Percentiles rank a stretch among this genome's conserved stretches.
Evolutionary conservation across 2,329 filamentous ascomycete species (phyloP).

Genomic region (Aspergillus sp.): DNA sequence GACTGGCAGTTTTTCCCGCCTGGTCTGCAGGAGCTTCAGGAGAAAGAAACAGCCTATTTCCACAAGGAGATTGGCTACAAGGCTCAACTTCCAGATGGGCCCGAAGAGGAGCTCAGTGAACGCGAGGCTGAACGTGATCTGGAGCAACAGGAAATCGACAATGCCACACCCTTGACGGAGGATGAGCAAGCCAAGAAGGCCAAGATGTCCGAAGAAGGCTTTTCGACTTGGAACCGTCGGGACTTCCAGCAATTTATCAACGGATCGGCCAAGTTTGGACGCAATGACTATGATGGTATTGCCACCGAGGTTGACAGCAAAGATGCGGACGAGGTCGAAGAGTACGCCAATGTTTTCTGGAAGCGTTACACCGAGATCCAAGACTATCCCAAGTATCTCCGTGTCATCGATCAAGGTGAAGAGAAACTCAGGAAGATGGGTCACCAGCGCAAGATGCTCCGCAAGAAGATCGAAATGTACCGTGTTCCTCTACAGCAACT

Average conservation of each 20-base stretch:
- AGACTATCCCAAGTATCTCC: conserved; percentile 83
- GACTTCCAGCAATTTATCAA: conserved; percentile 99
- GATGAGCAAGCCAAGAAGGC: conserved; percentile 85
- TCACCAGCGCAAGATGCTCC: conserved; percentile 85
- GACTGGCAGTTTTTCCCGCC: conserved; percentile 97
- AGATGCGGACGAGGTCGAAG: conserved; percentile 72
- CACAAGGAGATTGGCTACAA: conserved; percentile 96
- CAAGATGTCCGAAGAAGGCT: conserved; percentile 72
- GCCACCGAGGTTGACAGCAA: conserved; percentile 89
- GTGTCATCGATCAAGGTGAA: conserved; percentile 86
- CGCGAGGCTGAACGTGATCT: conserved; percentile 80
- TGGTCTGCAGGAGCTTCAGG: conserved; percentile 78
- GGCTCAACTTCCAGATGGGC: conserved; percentile 77
- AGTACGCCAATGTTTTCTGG: conserved; percentile 95
- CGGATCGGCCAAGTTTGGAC: conserved; percentile 85
- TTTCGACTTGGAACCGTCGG: conserved; percentile 89
- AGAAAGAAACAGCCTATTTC: conserved; percentile 92
- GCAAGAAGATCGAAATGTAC: conserved; percentile 93
- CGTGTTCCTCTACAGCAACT: conserved; percentile 96
- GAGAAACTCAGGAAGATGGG: conserved; percentile 82
- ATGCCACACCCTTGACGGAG: conserved; percentile 78
- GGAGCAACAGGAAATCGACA: conserved; percentile 89
- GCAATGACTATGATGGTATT: conserved; percentile 77
- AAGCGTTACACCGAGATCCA: conserved; percentile 83
- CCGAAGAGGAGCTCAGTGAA: conserved; percentile 78